Base-by-base conservation (phyloP, 2,329 filamentous ascomycete genomes). In the Ophiostoma novo-ulmi region DNA sequence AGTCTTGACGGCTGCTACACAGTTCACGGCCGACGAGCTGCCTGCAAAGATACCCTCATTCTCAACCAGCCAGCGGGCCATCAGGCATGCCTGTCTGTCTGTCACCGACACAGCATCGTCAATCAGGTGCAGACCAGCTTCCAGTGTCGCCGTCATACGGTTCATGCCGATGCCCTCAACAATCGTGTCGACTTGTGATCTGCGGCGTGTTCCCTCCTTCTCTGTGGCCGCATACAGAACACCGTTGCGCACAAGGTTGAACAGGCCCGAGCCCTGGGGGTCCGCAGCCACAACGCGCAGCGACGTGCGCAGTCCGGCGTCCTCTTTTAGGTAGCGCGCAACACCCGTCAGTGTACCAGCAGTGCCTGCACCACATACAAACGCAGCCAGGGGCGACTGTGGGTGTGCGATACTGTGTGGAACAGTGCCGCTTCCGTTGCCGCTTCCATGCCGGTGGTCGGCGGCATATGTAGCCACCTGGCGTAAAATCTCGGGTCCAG, bases 81-180 rank as follows among this genome's bases (percentile, higher is more conserved):
- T 99, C 70, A 85, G 86, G 78, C 92, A 88, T 14, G 95, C 95
- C 82, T 99, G 94, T 68, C 88, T 87, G 79, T 99, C 96, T 2
- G 88, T 92, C 17, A 99, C 93, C 72, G 89, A 87, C 52, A 98
- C 88, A 2, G 95, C 94, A 80, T 97, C 93, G 78, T 97, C 93
- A 69, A 99, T 87, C 70, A 97, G 80, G 76, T 94, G 89, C 74
- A 92, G 85, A 0, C 94, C 95, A 38, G 89, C 90, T 78, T 97
- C 92, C 74, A 99, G 95, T 79, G 98, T 99, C 69, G 88, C 87
- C 0, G 95, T 99, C n/a, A 97, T 85, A 1, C 95, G 89, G 78
- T 97, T 99, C 79, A 98, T 91, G 1, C 95, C 95, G 74, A 99
- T 92, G 1, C 95, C 95, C 80, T 99, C 96, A 38, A 99, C 93